Base-by-base conservation (phyloP, 306 rosid genomes). In the Cucumis hystrix region DNA sequence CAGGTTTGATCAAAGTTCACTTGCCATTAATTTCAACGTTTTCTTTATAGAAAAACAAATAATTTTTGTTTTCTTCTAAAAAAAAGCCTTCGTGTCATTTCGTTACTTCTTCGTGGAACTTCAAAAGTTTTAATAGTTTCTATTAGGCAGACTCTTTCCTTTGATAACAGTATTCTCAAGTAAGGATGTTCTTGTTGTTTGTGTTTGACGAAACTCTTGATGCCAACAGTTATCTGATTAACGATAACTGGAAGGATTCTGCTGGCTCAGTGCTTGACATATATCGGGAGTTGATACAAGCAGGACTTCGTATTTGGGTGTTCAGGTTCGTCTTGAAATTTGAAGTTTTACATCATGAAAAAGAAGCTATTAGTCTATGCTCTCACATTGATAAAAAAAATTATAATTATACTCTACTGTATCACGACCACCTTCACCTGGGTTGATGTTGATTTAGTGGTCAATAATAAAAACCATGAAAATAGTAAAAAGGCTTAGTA, bases 291-390 rank as follows among this genome's bases (percentile, higher is more conserved):
- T 89, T 90, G 83, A 90, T 90, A 81, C 81, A 39, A 33, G 51
- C 80, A 6, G 97, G 97, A 59, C 83, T 94, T 77, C 89, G 90
- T 49, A 87, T 91, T 81, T 94, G 98, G 98, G 77, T 89, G 41
- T 91, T 90, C 97, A 94, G 97, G 98, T 94, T 84, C 61, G 79
- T 77, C 55, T 41, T 67, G 25, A 41, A 67, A 67, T 41, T 21
- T 23, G 6, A 40, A 10, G 7, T 67, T 52, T 40, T n/a, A n/a
- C 18, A 37, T 65, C 25, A 67, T 67, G 54, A 67, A 18, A 18
- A 66, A 35, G 51, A 37, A 33, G 49, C 52, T 39, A 67, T 41
- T 41, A n/a, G 55, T 40, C 18, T 67, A 67, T 67, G 74, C 35
- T 67, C 43, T 67, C 4, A 66, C 66, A 25, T 60, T 12, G 39